Conservation (phyloP, 1,284 basidiomycete genomes). For the Austroboletus sp. region DNA sequence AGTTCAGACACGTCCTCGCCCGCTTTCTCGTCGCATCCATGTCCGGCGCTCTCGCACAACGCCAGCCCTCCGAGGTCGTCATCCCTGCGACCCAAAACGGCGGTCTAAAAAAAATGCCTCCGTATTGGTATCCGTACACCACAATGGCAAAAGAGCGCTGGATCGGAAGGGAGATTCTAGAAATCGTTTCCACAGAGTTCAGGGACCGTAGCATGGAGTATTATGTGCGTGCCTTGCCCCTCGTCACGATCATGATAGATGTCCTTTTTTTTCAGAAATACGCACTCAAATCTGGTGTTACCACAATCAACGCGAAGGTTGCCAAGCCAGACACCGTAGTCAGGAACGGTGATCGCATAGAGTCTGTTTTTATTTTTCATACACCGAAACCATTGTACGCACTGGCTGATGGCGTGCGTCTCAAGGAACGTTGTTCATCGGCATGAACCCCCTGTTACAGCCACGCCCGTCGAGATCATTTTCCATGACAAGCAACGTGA, state of each 20-base stretch:
- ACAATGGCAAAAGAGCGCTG: conserved; percentile 91
- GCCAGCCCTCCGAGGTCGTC: conserved; percentile 17
- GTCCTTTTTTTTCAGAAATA: conserved; percentile 54
- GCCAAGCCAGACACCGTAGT: conserved; percentile 79
- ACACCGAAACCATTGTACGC: not conserved
- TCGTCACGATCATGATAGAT: not conserved
- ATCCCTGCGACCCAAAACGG: conserved; percentile 14
- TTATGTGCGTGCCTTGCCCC: conserved; percentile 57
- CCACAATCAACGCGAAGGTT: conserved; percentile 82
- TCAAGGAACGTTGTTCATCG: conserved; percentile 85
- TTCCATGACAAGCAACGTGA: conserved; percentile 71
- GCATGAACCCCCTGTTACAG: conserved; percentile 93
- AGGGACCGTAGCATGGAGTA: conserved; percentile 86
- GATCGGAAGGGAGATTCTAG: conserved; percentile 78
- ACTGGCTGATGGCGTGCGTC: not conserved
- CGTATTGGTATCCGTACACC: conserved; percentile 79
- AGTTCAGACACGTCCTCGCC: conserved; percentile 49
- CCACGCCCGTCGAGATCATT: conserved; percentile 78
- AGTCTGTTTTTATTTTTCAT: conserved; percentile 53
- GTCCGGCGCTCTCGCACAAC: conserved; percentile 28
- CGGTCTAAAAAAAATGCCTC: conserved; percentile 64
- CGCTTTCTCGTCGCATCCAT: conserved; percentile 47
- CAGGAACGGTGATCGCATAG: conserved; percentile 82
- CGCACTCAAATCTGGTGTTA: conserved; percentile 89
- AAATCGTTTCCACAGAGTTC: conserved; percentile 85